Conservation (phyloP, 2,329 filamentous ascomycete genomes). For the Penicillium sp. region DNA sequence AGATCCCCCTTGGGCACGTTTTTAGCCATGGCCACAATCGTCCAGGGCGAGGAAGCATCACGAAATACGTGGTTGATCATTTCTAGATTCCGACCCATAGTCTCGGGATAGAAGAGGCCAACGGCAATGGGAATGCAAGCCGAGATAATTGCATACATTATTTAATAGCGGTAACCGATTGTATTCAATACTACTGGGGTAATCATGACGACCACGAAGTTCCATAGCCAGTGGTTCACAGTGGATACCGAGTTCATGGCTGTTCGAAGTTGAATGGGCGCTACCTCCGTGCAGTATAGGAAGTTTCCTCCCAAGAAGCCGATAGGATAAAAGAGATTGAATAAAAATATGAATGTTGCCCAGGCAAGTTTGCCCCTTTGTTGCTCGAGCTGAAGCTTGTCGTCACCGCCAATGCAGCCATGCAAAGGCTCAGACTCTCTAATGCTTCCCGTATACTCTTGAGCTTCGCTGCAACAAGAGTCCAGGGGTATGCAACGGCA, state of each 20-base stretch:
- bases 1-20: background rate
- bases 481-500: slow-evolving; percentile 14
- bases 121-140: background rate
- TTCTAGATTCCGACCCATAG: background rate
- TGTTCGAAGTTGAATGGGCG: background rate
- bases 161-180: background rate
- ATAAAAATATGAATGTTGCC: background rate
- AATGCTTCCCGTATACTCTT: slow-evolving; percentile 23
- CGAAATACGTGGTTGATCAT: background rate
- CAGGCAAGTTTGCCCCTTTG: background rate
- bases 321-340: background rate
- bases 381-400: background rate
- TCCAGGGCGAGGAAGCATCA: background rate
- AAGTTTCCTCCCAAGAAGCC: slow-evolving; percentile 1
- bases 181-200: slow-evolving; percentile 19
- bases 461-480: slow-evolving; percentile 9
- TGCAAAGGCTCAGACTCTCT: slow-evolving; percentile 16
- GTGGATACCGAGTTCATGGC: background rate
- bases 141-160: background rate
- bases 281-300: background rate
- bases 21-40: background rate
- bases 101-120: background rate
- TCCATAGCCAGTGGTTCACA: background rate
- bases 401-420: background rate
- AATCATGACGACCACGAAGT: slow-evolving; percentile 46